Evolutionary conservation across 2,329 filamentous ascomycete genomes (phyloP).

Genomic region (Stagonosporopsis cucurbitacearum): DNA sequence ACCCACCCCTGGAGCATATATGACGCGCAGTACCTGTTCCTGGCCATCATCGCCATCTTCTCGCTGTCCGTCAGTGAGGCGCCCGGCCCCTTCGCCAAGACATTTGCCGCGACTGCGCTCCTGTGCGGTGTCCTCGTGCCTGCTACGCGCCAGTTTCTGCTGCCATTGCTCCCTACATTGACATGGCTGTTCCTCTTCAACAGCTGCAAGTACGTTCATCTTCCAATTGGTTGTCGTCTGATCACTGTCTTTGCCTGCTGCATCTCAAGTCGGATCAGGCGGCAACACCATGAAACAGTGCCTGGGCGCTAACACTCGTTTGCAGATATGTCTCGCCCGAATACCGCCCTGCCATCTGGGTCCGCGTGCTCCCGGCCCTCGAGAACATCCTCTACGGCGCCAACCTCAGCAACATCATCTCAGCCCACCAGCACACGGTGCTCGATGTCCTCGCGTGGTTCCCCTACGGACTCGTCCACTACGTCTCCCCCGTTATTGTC

Average conservation of each 20-base stretch:
- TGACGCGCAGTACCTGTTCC: slow-evolving; percentile 82
- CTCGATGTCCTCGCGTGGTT: slow-evolving; percentile 92
- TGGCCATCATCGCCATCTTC: slow-evolving; percentile 79
- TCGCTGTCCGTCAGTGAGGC: slow-evolving; percentile 80
- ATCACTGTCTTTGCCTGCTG: slow-evolving; percentile 3
- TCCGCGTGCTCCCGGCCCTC: slow-evolving; percentile 88
- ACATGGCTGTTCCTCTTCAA: slow-evolving; percentile 92
- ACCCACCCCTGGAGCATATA: slow-evolving; percentile 80
- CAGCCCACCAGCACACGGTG: slow-evolving; percentile 81
- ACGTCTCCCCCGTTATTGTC: slow-evolving; percentile 81
- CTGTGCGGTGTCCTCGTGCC: slow-evolving; percentile 78
- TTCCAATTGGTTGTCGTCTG: slow-evolving; percentile 8
- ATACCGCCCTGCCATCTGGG: slow-evolving; percentile 92
- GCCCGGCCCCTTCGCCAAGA: slow-evolving; percentile 80
- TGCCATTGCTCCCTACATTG: slow-evolving; percentile 84
- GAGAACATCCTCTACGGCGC: slow-evolving; percentile 97
- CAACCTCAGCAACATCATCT: slow-evolving; percentile 94
- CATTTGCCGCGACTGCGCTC: slow-evolving; percentile 70
- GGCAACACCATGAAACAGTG: background rate
- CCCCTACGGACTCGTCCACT: slow-evolving; percentile 91
- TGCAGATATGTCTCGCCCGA: slow-evolving; percentile 84
- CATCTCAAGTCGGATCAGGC: slow-evolving; percentile 8
- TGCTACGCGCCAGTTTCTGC: slow-evolving; percentile 86
- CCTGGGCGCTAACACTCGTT: slow-evolving; percentile 22
- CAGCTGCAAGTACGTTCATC: slow-evolving; percentile 78